phyloP scores from a whole-genome alignment of 306 rosid genomes.

The Aeschynomene evenia region DNA sequence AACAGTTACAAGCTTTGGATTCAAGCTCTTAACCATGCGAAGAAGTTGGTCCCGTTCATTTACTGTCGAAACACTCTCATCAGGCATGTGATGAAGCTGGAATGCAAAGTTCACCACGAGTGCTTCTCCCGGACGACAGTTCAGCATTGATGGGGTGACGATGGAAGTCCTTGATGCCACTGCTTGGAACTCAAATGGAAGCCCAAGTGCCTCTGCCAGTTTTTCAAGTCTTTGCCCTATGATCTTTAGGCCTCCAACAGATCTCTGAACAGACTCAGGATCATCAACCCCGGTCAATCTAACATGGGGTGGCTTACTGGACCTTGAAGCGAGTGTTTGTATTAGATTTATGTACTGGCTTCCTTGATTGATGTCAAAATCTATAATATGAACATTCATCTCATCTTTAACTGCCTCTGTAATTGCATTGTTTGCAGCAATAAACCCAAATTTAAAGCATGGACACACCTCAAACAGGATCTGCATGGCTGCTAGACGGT shows the following conservation, averaged over 20 bases:
- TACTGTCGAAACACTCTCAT: constrained; percentile 87
- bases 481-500: constrained; percentile 97
- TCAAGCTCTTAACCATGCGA: constrained; percentile 81
- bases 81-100: constrained; percentile 99
- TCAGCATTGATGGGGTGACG: constrained; percentile 71
- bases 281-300: constrained; percentile 91
- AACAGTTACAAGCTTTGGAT: constrained; percentile 83
- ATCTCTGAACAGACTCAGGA: constrained; percentile 86
- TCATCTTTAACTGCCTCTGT: constrained; percentile 75
- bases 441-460: constrained; percentile 86
- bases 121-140: constrained; percentile 73
- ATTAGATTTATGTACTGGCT: constrained; percentile 80
- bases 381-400: constrained; percentile 69
- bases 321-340: constrained; percentile 63
- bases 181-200: constrained; percentile 78
- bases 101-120: constrained; percentile 84
- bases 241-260: constrained; percentile 78
- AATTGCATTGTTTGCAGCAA: constrained; percentile 88
- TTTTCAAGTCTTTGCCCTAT: constrained; percentile 89
- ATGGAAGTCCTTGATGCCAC: constrained; percentile 68
- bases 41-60: constrained; percentile 91
- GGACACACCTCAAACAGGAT: constrained; percentile 94
- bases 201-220: constrained; percentile 63
- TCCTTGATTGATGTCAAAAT: constrained; percentile 92
- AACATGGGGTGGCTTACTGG: constrained; percentile 58